Base-by-base conservation (phyloP, 2,329 filamentous ascomycete genomes). In the Fonsecaea pedrosoi region DNA sequence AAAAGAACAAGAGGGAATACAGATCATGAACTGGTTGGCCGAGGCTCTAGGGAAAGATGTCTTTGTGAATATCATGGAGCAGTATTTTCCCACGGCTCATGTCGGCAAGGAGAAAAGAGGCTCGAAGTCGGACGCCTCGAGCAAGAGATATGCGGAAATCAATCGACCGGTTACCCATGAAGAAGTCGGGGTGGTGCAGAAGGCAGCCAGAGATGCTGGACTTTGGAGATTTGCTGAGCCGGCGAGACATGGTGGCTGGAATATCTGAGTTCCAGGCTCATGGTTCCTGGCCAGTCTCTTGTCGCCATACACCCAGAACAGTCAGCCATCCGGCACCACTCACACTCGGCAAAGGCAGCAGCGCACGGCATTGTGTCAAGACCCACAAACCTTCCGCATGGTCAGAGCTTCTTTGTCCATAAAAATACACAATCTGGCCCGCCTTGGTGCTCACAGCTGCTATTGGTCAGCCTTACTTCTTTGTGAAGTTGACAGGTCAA, bases 61-160 rank as follows among this genome's bases (percentile, higher is more conserved):
- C 53, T 94, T 94, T 77, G 86, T 95, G 67, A 90, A 96, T 75
- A 89, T 96, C 71, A 95, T 95, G 92, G 92, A 96, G 78, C 92
- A 96, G 78, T 95, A 95, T 74, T 88, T 88, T 69, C 92, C 92
- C 0, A 86, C 90, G 70, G 92, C 91, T 0, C 88, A 96, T 76
- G 92, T 96, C 0, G 92, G 92, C 3, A 94, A 92, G 80, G 80
- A 82, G 62, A 86, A 80, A 72, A 80, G 82, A 64, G 70, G 70
- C 64, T 60, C 67, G 42, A 69, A 76, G 12, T 72, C 73, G 2
- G 75, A 77, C 4, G 79, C 82, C 2, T 79, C 85, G 65, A 82
- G 82, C 2, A 79, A 85, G 65, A 82, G 90, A 37, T 95, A 94
- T 77, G 82, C 84, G 18, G 91, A 95, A 48, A 92, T 95, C 74